Evolutionary conservation across 2,329 filamentous ascomycete species (phyloP).

Genomic region (Colletotrichum somersetense): DNA sequence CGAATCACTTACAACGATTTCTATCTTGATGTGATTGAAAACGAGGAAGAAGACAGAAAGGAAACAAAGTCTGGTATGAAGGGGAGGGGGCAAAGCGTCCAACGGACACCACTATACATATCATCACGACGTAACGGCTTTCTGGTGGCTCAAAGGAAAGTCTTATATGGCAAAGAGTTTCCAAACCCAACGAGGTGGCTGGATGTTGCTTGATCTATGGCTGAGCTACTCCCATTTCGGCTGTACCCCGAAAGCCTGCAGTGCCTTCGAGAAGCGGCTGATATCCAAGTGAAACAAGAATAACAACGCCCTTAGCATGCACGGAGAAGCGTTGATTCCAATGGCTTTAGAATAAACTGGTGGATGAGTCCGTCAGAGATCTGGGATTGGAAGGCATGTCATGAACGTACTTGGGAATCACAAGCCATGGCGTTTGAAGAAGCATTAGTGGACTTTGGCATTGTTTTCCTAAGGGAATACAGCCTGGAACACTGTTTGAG

Average conservation of each 20-base stretch:
- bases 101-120: not conserved
- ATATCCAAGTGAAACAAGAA: not conserved
- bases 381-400: not conserved
- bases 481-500: not conserved
- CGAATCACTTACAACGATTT: not conserved
- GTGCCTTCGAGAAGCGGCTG: conserved; percentile 9
- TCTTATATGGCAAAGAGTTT: not conserved
- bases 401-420: not conserved
- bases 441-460: not conserved
- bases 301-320: not conserved
- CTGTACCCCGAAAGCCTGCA: conserved; percentile 10
- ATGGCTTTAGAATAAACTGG: too few species aligned
- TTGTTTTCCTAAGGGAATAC: too few species aligned
- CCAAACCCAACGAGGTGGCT: conserved; percentile 1
- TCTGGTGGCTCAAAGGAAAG: not conserved
- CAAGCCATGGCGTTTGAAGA: too few species aligned
- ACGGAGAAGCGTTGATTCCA: not conserved
- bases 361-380: not conserved
- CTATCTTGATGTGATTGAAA: too few species aligned
- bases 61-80: not conserved
- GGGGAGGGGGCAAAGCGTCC: not conserved
- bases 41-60: not conserved
- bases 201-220: conserved; percentile 1
- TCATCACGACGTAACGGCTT: not conserved
- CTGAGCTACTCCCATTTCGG: conserved; percentile 1